Evolutionary conservation across 2,329 filamentous ascomycete genomes (phyloP).

Genomic region (Emericellopsis cladophorae): DNA sequence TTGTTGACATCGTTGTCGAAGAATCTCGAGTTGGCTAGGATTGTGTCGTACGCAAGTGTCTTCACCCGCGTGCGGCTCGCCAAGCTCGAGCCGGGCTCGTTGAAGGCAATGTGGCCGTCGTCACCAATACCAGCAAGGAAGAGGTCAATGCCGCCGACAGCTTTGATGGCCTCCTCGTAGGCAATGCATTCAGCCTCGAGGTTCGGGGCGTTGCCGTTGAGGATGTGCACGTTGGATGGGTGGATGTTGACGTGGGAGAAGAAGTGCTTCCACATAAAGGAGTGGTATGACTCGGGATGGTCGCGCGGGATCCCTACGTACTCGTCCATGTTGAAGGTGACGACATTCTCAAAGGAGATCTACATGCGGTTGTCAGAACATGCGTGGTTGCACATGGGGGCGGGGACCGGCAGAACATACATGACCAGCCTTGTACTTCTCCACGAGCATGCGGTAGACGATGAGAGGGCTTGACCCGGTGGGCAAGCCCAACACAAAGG

Average conservation of each 20-base stretch:
- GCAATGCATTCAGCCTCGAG: conserved; percentile 64
- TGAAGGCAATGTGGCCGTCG: conserved; percentile 84
- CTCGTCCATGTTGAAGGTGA: conserved; percentile 93
- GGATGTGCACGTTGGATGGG: conserved; percentile 72
- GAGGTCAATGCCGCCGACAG: conserved; percentile 67
- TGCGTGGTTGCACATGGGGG: background rate
- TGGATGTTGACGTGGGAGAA: conserved; percentile 76
- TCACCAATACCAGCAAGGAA: conserved; percentile 78
- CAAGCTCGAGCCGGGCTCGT: conserved; percentile 73
- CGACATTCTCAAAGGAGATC: conserved; percentile 77
- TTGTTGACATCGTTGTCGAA: conserved; percentile 62
- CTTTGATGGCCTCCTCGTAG: conserved; percentile 68
- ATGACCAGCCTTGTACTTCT: conserved; percentile 54
- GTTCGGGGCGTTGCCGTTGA: conserved; percentile 68
- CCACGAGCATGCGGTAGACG: conserved; percentile 66
- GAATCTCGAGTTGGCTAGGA: conserved; percentile 74
- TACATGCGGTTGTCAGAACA: conserved; percentile 16
- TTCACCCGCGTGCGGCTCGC: conserved; percentile 72
- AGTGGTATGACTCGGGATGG: conserved; percentile 78
- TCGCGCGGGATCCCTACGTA: conserved; percentile 75
- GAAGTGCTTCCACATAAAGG: conserved; percentile 89
- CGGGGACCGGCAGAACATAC: conserved; percentile 16
- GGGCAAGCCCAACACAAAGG: conserved; percentile 73
- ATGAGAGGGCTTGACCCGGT: conserved; percentile 71
- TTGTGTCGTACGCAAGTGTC: conserved; percentile 78